phyloP scores from a whole-genome alignment of 1,139 yeast genomes.

The Suhomyces anneliseae region DNA sequence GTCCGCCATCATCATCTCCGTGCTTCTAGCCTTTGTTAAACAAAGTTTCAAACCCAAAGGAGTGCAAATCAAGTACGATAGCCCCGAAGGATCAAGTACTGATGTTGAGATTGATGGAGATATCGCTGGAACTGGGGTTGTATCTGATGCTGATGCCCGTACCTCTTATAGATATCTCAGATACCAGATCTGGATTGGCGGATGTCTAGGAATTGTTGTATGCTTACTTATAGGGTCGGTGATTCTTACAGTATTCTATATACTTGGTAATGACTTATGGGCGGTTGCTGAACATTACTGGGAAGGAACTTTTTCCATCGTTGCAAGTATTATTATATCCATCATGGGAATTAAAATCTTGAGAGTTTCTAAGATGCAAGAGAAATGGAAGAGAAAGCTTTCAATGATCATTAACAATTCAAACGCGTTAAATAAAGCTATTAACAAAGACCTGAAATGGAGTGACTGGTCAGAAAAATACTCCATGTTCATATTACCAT shows the following conservation, averaged over 20 bases:
- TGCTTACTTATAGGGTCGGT: slow-evolving; percentile 40
- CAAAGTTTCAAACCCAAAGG: slow-evolving; percentile 27
- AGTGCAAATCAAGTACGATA: not conserved
- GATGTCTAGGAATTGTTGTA: slow-evolving; percentile 36
- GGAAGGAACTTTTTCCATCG: slow-evolving; percentile 47
- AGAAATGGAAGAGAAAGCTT: slow-evolving; percentile 79
- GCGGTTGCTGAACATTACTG: slow-evolving; percentile 46
- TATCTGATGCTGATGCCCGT: not conserved
- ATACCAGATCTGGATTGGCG: slow-evolving; percentile 46
- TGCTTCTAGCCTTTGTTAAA: slow-evolving; percentile 42
- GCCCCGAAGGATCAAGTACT: not conserved
- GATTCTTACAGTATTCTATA: slow-evolving; percentile 38
- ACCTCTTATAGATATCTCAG: slow-evolving; percentile 22
- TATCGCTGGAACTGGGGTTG: not conserved
- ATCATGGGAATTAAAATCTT: slow-evolving; percentile 47
- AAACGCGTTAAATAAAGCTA: slow-evolving; percentile 11
- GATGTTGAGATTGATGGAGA: not conserved
- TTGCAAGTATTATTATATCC: slow-evolving; percentile 46
- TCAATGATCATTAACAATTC: slow-evolving; percentile 10
- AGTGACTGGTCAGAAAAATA: slow-evolving; percentile 29
- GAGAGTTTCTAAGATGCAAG: slow-evolving; percentile 65
- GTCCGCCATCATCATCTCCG: slow-evolving; percentile 48
- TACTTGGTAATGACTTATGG: slow-evolving; percentile 45
- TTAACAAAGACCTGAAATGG: not conserved
- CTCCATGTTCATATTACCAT: slow-evolving; percentile 44